Conservation (phyloP, 352 stramenopile species). For the Vaucheria bursata region DNA sequence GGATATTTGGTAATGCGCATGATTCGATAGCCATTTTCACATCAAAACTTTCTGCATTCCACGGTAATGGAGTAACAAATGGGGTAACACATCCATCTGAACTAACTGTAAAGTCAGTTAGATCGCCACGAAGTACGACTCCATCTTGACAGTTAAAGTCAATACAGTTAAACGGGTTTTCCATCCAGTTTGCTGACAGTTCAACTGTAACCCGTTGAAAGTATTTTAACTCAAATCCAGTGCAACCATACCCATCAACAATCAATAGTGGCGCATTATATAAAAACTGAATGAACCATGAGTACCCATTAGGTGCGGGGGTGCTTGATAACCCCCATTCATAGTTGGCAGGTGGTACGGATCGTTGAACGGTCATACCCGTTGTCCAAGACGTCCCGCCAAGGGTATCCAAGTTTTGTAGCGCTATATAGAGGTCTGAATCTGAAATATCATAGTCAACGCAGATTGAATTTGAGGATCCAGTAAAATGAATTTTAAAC, state of each 20-base stretch:
- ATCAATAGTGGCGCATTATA: not conserved
- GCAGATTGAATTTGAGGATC: slow-evolving; percentile 48
- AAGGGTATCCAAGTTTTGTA: not conserved
- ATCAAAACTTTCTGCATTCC: slow-evolving; percentile 55
- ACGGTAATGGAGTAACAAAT: slow-evolving; percentile 54
- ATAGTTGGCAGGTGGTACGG: slow-evolving; percentile 24
- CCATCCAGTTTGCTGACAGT: not conserved
- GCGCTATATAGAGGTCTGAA: not conserved
- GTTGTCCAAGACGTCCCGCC: not conserved
- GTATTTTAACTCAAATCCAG: slow-evolving; percentile 45
- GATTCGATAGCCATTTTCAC: slow-evolving; percentile 55
- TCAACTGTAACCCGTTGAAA: slow-evolving; percentile 22
- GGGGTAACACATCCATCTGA: slow-evolving; percentile 43
- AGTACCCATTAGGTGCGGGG: slow-evolving; percentile 54
- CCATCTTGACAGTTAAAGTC: slow-evolving; percentile 25
- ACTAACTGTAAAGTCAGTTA: slow-evolving; percentile 34
- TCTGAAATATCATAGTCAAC: slow-evolving; percentile 53
- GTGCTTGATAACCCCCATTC: slow-evolving; percentile 49
- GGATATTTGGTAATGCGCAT: slow-evolving; percentile 14
- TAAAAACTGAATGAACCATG: slow-evolving; percentile 31
- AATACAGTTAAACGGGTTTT: slow-evolving; percentile 24
- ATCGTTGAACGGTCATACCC: no score
- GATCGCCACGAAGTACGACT: slow-evolving; percentile 36
- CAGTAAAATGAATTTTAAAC: slow-evolving; percentile 43
- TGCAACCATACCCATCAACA: not conserved